Evolutionary conservation across 257 asterid species (phyloP).

Genomic region (Solanum stenotomum): DNA sequence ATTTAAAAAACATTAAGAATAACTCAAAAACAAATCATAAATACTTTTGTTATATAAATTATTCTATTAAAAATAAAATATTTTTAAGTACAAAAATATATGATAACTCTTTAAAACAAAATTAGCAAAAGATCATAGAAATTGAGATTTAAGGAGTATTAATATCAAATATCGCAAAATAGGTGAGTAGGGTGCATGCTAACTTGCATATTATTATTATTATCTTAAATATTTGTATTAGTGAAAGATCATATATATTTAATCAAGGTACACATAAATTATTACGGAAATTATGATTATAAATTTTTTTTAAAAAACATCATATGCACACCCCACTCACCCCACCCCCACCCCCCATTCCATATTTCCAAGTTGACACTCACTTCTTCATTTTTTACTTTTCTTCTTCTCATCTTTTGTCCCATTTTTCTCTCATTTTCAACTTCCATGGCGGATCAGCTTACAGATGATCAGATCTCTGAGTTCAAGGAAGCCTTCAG

Average conservation of each 20-base stretch:
- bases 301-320: not conserved
- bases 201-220: no score
- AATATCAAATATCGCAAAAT: not conserved
- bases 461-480: constrained; percentile 2
- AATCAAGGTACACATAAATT: not conserved
- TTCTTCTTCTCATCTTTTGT: not conserved
- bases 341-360: not conserved
- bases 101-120: not conserved
- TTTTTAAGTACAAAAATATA: not conserved
- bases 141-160: not conserved
- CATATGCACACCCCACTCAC: not conserved
- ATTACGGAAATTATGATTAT: not conserved
- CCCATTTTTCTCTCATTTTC: not conserved
- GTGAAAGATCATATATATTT: not conserved
- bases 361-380: not conserved
- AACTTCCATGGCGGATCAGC: not conserved
- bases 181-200: not conserved
- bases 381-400: not conserved
- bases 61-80: not conserved
- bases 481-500: not conserved
- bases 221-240: no score
- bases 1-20: not conserved
- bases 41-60: not conserved
- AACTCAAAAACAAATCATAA: not conserved
- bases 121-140: not conserved